A percentile compares a stretch with the other conserved stretches of the same genome.
Evolutionary conservation across 805 yeast genomes (phyloP).

Genomic region (Cyberlindnera mycetangii): DNA sequence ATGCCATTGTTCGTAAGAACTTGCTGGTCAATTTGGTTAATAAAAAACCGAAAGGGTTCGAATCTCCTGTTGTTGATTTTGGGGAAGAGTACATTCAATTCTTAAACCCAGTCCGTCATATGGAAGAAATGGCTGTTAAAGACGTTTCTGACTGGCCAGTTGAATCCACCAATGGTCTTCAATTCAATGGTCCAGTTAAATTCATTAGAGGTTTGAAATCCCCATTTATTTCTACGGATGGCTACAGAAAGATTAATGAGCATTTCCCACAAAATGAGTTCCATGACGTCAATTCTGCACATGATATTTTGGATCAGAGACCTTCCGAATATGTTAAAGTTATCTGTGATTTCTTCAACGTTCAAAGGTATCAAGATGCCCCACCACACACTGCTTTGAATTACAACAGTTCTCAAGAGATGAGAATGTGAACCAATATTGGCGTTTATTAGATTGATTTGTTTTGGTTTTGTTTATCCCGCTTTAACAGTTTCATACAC

Average conservation of each 20-base stretch:
- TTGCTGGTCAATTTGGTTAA: slow-evolving; percentile 37
- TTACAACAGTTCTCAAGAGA: slow-evolving; percentile 3
- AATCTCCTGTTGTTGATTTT: slow-evolving; percentile 28
- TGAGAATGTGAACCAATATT: slow-evolving; percentile 1
- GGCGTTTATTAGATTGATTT: neutral
- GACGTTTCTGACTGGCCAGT: slow-evolving; percentile 36
- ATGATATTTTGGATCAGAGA: slow-evolving; percentile 41
- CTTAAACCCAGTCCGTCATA: slow-evolving; percentile 33
- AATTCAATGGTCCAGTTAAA: slow-evolving; percentile 23
- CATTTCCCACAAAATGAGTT: slow-evolving; percentile 29
- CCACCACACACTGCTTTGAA: slow-evolving; percentile 14
- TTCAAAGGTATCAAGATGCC: slow-evolving; percentile 18
- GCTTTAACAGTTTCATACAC: neutral
- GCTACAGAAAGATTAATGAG: slow-evolving; percentile 20
- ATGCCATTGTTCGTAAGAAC: slow-evolving; percentile 40
- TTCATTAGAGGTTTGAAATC: slow-evolving; percentile 28
- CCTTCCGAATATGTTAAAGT: slow-evolving; percentile 33
- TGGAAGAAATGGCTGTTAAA: slow-evolving; percentile 27
- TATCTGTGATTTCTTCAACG: slow-evolving; percentile 28
- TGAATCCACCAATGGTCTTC: slow-evolving; percentile 20
- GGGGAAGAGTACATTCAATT: slow-evolving; percentile 29
- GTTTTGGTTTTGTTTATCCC: neutral
- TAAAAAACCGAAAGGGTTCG: slow-evolving; percentile 27
- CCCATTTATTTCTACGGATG: slow-evolving; percentile 25
- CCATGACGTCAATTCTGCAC: slow-evolving; percentile 26